A percentile compares a stretch with the other conserved stretches of the same genome.
Evolutionary conservation across 129 eudicot species (phyloP).

Genomic region (Flaveria ramosissima): DNA sequence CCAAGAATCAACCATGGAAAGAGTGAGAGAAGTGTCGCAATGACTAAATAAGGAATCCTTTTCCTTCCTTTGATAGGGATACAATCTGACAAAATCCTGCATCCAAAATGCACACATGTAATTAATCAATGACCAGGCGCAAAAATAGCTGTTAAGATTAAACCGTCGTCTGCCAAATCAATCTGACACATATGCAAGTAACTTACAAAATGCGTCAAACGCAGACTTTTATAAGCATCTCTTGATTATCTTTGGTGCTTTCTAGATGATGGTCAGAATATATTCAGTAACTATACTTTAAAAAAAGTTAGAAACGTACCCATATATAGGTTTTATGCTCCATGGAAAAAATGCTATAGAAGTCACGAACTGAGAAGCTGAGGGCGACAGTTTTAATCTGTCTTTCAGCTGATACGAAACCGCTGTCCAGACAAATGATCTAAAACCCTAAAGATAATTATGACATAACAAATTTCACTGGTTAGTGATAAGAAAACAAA

Average conservation of each 20-base stretch:
- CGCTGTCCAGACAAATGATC: slow-evolving; percentile 98
- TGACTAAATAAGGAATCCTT: slow-evolving; percentile 80
- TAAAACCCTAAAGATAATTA: slow-evolving; percentile 65
- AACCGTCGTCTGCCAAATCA: slow-evolving; percentile 10
- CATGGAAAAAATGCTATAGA: slow-evolving; percentile 92
- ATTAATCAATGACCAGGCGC: slow-evolving; percentile 13
- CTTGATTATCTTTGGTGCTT: slow-evolving; percentile 21
- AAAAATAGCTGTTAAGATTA: slow-evolving; percentile 1
- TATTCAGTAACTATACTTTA: background rate
- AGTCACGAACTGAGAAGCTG: slow-evolving; percentile 94
- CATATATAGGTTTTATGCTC: slow-evolving; percentile 97
- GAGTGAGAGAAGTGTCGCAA: slow-evolving; percentile 80
- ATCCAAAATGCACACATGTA: slow-evolving; percentile 18
- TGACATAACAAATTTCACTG: background rate
- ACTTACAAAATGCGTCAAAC: slow-evolving; percentile 8
- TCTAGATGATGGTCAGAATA: slow-evolving; percentile 9
- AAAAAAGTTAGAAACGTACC: slow-evolving; percentile 50
- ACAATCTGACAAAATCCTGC: slow-evolving; percentile 94
- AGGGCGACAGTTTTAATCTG: slow-evolving; percentile 78
- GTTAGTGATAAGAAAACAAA: slow-evolving; percentile 25
- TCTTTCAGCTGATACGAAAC: slow-evolving; percentile 95
- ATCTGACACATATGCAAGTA: background rate
- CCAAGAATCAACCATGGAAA: slow-evolving; percentile 86
- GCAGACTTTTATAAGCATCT: slow-evolving; percentile 17
- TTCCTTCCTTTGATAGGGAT: slow-evolving; percentile 88